Evolutionary conservation across 129 eudicot species (phyloP).

Genomic region (Flaveria ramosissima): DNA sequence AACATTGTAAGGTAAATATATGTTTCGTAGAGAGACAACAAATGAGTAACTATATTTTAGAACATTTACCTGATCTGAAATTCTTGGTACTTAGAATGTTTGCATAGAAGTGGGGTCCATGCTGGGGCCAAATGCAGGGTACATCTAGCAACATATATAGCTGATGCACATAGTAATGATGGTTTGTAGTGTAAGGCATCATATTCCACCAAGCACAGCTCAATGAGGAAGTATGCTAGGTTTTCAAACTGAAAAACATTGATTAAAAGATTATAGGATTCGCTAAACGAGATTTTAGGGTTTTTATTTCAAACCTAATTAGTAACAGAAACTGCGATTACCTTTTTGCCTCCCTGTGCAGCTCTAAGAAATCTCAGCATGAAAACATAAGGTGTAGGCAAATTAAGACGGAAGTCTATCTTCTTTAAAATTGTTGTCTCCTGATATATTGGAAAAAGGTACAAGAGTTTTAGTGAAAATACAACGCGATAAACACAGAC

Average conservation of each 20-base stretch:
- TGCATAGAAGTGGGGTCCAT: conserved; percentile 85
- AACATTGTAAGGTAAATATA: background rate
- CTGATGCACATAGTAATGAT: conserved; percentile 87
- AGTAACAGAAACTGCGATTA: conserved; percentile 24
- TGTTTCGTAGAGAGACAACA: background rate
- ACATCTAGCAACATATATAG: conserved; percentile 84
- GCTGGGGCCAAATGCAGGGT: conserved; percentile 62
- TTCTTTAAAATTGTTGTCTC: conserved; percentile 64
- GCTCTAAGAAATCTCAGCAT: conserved; percentile 94
- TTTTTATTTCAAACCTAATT: conserved; percentile 30
- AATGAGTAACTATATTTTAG: background rate
- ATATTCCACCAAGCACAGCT: conserved; percentile 78
- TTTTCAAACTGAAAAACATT: conserved; percentile 56
- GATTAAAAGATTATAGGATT: background rate
- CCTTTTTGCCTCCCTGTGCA: conserved; percentile 73
- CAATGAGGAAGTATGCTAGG: conserved; percentile 85
- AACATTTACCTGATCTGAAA: conserved; percentile 61
- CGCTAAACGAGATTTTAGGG: background rate
- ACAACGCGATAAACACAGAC: background rate
- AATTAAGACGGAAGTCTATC: conserved; percentile 82
- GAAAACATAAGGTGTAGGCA: conserved; percentile 86
- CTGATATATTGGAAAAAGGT: conserved; percentile 40
- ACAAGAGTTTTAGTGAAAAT: background rate
- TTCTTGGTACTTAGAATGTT: conserved; percentile 73
- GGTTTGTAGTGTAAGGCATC: conserved; percentile 86